A percentile compares a stretch with the other conserved stretches of the same genome.
These are phyloP conservation scores for Leptosphaerulina australis DNA, from an alignment of 2,329 filamentous ascomycete genomes.

Conservation along the genomic window DNA sequence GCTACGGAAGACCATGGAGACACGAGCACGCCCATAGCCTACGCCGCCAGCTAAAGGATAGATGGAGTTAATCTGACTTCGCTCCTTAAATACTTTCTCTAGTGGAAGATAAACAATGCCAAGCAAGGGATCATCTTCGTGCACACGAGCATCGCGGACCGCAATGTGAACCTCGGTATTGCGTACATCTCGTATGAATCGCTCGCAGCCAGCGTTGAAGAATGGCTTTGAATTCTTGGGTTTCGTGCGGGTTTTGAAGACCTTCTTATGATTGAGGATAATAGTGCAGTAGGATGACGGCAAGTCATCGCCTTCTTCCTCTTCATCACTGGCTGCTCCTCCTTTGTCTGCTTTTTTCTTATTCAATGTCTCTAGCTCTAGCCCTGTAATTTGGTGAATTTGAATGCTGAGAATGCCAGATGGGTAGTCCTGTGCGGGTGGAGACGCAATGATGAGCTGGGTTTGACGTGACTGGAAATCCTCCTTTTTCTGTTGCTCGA, in stretches of 20 bases:
- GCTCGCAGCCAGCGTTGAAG: conserved; percentile 77
- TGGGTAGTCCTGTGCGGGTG: conserved; percentile 65
- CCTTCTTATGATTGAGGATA: conserved; percentile 73
- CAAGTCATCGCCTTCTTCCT: conserved; percentile 66
- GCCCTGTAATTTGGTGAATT: conserved; percentile 73
- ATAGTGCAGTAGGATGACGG: conserved; percentile 75
- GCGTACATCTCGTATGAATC: conserved; percentile 72
- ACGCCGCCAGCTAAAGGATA: conserved; percentile 74
- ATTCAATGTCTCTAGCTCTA: conserved; percentile 66
- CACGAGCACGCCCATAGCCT: conserved; percentile 70
- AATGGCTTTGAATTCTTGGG: conserved; percentile 79
- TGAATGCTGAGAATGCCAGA: conserved; percentile 73
- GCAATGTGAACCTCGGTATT: conserved; percentile 70
- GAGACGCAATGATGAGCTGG: conserved; percentile 70
- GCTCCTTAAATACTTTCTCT: conserved; percentile 64
- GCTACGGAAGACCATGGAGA: conserved; percentile 76
- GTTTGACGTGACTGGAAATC: conserved; percentile 65
- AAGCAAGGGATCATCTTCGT: conserved; percentile 71
- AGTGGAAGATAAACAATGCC: conserved; percentile 74
- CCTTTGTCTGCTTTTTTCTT: conserved; percentile 58
- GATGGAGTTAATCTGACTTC: conserved; percentile 68
- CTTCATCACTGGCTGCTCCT: conserved; percentile 61
- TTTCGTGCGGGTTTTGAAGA: conserved; percentile 75
- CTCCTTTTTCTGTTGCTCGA: conserved; percentile 71
- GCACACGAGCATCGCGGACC: conserved; percentile 70